Percentiles rank a stretch among this genome's conserved stretches.
Conservation (phyloP, 305 asterid species). For the Fraxinus nigra region DNA sequence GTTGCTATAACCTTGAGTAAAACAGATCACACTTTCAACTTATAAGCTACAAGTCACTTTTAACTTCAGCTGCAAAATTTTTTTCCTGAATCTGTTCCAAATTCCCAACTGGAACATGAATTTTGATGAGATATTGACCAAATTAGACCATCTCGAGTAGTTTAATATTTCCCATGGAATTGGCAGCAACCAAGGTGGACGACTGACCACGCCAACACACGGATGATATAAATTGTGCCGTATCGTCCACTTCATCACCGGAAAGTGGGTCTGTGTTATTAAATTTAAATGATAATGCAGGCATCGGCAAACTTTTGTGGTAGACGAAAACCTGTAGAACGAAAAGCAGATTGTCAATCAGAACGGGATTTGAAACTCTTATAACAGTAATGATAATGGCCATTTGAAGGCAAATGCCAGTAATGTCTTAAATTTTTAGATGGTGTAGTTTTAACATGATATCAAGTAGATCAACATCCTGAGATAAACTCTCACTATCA, state of each 20-base stretch:
- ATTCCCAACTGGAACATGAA: not conserved
- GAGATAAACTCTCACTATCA: not conserved
- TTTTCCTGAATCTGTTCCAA: not conserved
- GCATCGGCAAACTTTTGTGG: slow-evolving; percentile 91
- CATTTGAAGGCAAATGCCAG: not conserved
- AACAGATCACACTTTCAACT: not conserved
- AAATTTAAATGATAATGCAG: slow-evolving; percentile 69
- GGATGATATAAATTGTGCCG: slow-evolving; percentile 83
- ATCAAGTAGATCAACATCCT: not conserved
- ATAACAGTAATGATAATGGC: not conserved
- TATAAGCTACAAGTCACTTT: not conserved
- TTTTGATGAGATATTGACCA: slow-evolving; percentile 12
- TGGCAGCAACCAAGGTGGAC: slow-evolving; percentile 86
- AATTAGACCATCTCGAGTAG: slow-evolving; percentile 84
- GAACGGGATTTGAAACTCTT: not conserved
- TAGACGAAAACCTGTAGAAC: slow-evolving; percentile 63
- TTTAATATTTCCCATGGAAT: slow-evolving; percentile 89
- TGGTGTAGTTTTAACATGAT: not conserved
- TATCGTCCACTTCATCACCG: slow-evolving; percentile 67
- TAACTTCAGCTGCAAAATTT: not conserved
- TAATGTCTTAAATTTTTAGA: not conserved
- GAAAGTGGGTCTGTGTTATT: slow-evolving; percentile 60
- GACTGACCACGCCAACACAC: slow-evolving; percentile 95
- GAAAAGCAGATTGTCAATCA: not conserved
- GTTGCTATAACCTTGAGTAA: not conserved